Evolutionary conservation across 2,329 filamentous ascomycete species (phyloP), one percentile per base, ranked within the genome.

Genomic region (Ophiostoma ips): DNA sequence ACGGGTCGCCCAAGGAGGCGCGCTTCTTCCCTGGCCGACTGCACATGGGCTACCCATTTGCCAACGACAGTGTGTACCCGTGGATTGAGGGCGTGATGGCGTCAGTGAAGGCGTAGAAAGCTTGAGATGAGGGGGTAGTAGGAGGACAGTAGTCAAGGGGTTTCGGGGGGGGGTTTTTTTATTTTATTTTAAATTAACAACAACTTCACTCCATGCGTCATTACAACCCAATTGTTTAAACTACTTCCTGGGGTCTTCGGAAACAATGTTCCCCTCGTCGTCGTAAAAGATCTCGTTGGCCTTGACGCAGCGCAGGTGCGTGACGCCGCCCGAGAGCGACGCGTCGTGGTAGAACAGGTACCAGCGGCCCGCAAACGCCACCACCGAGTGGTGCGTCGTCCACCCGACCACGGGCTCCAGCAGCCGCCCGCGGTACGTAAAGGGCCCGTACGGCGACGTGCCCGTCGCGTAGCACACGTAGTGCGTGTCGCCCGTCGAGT

Each of bases 301-400:
- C 72, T 87, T 87, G 36, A 87, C 83, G 56, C 75, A 80, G 53
- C 84, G 68, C 64, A 89, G 61, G 62, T 89, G 84, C 59, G 82
- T 77, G 48, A 84, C 76, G 0, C 83, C 83, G 15, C 72, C 70
- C 49, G 79, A 84, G 50, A 87, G 62, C 60, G 78, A 76, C 53
- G 79, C 79, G 66, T 88, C 84, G 61, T 88, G 84, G 62, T 87
- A 79, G 62, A 88, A 88, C 51, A 89, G 62, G 64, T 77, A 88
- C 77, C 83, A 87, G 55, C 72, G 75, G 4, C 75, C 81, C 64
- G 77, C 62, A 60, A 84, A 86, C 68, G 87, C 82, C 10, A 82
- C 81, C 56, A 89, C 82, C 3, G 79, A 84, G 63, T 88, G 84
- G 65, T 88, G 84, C 50, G 84, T 89, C 40, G 84, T 88, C 84